Conservation (phyloP, 208 protist genomes). For the Angomonas ambiguus region DNA sequence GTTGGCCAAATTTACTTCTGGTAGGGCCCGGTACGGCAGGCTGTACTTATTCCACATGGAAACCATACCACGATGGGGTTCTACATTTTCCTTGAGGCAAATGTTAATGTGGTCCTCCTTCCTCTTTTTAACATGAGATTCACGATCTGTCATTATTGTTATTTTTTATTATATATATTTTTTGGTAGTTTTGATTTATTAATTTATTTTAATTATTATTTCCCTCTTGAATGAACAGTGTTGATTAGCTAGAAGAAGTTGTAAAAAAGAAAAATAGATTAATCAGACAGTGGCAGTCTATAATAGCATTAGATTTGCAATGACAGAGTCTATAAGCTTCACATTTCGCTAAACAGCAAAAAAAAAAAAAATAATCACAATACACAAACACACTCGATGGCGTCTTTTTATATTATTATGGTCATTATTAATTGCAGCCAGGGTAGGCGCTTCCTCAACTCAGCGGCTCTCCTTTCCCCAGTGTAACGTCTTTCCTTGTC, state of each 20-base stretch:
- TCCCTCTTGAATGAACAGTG: not conserved
- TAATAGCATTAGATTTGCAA: no score
- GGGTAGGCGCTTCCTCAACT: no score
- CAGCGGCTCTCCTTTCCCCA: no score
- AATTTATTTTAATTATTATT: not conserved
- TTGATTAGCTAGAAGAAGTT: not conserved
- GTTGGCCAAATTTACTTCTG: constrained; percentile 71
- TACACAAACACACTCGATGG: no score
- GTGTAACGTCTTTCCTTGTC: constrained; percentile 31
- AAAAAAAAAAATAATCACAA: no score
- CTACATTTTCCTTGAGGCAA: constrained; percentile 77
- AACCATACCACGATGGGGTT: constrained; percentile 56
- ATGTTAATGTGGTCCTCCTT: constrained; percentile 92
- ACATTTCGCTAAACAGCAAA: no score
- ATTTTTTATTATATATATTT: not conserved
- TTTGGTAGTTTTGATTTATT: not conserved
- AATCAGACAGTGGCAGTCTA: no score
- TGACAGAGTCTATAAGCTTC: no score
- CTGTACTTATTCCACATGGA: constrained; percentile 81
- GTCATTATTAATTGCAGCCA: no score
- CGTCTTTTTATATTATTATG: no score
- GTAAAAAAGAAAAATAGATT: not conserved
- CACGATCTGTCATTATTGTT: constrained; percentile 33
- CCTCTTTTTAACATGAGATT: constrained; percentile 60
- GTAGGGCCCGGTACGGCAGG: constrained; percentile 84